Percentiles rank a stretch among this genome's conserved stretches.
phyloP scores from a whole-genome alignment of 2,329 filamentous ascomycete species.

The Botrytis porri region DNA sequence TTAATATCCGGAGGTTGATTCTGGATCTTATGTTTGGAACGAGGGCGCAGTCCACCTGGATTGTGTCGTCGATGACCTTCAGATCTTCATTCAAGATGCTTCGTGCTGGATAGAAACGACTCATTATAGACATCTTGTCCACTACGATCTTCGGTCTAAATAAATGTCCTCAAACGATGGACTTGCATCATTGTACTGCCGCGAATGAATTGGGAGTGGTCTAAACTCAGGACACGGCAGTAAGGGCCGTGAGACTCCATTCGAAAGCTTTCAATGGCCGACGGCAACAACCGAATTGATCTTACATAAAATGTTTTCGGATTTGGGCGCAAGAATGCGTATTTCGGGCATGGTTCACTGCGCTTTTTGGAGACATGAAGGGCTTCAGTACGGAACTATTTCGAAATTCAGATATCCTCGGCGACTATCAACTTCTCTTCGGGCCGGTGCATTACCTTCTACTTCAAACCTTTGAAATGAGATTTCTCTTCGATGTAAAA shows the following conservation, averaged over 20 bases:
- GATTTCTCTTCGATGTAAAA: neutral
- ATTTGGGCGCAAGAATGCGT: neutral
- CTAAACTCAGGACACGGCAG: neutral
- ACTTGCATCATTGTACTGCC: neutral
- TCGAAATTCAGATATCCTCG: neutral
- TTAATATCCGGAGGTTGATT: accelerated
- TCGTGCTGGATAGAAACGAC: neutral
- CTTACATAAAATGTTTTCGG: neutral
- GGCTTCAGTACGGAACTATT: neutral
- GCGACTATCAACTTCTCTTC: neutral
- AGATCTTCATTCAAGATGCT: neutral
- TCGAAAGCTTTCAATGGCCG: neutral
- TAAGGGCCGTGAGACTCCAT: neutral
- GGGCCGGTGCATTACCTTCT: too few species aligned
- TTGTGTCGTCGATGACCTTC: neutral
- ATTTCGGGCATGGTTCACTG: neutral
- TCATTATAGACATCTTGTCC: too few species aligned
- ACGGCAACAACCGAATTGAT: neutral
- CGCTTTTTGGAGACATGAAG: too few species aligned
- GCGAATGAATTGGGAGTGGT: neutral
- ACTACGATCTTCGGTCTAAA: neutral
- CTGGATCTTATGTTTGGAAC: neutral
- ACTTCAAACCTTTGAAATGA: neutral
- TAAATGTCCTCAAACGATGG: neutral
- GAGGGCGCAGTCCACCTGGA: neutral